Evolutionary conservation across 805 yeast genomes (phyloP), one percentile per base, ranked within the genome.

Genomic region (Candida namnaoensis): DNA sequence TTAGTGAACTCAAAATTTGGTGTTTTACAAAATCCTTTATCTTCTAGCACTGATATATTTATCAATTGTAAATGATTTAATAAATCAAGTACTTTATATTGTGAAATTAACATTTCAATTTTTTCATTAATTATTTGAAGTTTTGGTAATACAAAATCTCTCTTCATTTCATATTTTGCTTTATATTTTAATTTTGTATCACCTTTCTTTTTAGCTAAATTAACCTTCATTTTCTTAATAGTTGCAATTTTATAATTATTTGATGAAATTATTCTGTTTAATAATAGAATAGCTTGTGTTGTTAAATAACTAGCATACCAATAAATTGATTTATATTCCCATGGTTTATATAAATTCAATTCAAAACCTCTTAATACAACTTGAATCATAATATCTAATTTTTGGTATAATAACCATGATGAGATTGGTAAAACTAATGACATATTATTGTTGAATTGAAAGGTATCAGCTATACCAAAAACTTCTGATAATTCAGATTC

Each of bases 341-440:
- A 82, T 11, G 72, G 71, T 49, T 78, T 77, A 57, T 83, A 86
- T 12, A 88, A 58, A 24, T 85, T 85, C 34, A 85, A 68, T 50
- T 84, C 91, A 49, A 88, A 76, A 1, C 95, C 93, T 44, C 78
- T 72, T 28, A 87, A 59, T 1, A 77, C 73, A n/a, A 80, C 76
- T 54, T 84, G 82, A 13, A 76, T 51, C 95, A 91, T 91, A 32
- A 75, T 64, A 33, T 68, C 68, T 35, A 88, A 60, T 58, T 91
- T 91, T 47, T 73, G 69, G 47, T 66, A 70, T 55, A 76, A 84
- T 1, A 82, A 68, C 76, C 79, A 88, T 1, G 87, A 76, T 8
- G 91, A 72, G 28, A 86, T 58, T 2, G 91, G 87, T 54, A 86
- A 64, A 1, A 80, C 74, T 1, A 76, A 68, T 11, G 48, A 46